phyloP scores from a whole-genome alignment of 2,329 filamentous ascomycete species.

The Sclerotinia sclerotiorum region DNA sequence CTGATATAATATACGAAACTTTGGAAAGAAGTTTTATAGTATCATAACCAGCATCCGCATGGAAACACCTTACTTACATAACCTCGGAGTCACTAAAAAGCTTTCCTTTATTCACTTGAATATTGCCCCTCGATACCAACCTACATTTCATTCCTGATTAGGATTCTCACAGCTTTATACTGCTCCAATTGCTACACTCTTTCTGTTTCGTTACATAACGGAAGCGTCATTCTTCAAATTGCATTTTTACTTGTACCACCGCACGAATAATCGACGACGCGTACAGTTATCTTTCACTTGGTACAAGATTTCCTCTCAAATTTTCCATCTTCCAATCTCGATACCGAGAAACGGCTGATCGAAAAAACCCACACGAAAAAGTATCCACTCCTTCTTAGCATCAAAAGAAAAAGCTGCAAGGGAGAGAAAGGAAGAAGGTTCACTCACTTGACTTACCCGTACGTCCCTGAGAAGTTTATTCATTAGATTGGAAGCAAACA shows the following conservation, averaged over 20 bases:
- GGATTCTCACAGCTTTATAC: neutral
- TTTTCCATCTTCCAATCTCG: neutral
- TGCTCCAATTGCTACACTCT: neutral
- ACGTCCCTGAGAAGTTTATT: neutral
- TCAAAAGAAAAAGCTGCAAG: slow-evolving; percentile 12
- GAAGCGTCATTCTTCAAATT: slow-evolving; percentile 13
- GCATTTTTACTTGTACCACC: neutral
- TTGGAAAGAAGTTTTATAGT: neutral
- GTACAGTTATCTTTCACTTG: slow-evolving; percentile 17
- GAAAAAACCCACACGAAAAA: neutral
- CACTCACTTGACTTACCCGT: slow-evolving; percentile 9
- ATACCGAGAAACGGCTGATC: neutral
- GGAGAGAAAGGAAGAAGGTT: slow-evolving; percentile 10
- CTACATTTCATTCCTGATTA: slow-evolving; percentile 6
- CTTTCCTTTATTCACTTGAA: slow-evolving; percentile 8
- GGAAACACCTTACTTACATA: neutral
- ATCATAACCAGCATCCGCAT: neutral
- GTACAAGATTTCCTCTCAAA: slow-evolving; percentile 5
- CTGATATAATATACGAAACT: slow-evolving; percentile 3
- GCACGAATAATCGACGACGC: slow-evolving; percentile 5
- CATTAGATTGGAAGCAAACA: slow-evolving; percentile 4
- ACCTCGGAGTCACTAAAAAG: neutral
- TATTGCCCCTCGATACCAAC: slow-evolving; percentile 12
- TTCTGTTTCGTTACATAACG: slow-evolving; percentile 3
- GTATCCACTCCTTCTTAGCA: neutral